Base-by-base conservation (phyloP, 306 rosid species). In the Pyrus communis region DNA sequence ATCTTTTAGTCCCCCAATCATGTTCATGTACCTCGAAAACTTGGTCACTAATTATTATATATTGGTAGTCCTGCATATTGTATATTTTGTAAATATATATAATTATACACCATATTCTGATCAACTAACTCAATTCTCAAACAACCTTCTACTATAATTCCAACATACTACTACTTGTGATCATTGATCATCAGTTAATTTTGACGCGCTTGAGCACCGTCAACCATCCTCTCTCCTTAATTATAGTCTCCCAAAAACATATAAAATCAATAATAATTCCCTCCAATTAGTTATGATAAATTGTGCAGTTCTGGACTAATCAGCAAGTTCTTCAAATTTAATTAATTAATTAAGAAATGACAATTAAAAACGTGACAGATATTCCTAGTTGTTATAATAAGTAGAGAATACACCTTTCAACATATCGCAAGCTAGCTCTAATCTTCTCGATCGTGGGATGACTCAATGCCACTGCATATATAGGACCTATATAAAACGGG, bases 401-500 rank as follows among this genome's bases (percentile, higher is more conserved):
- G 28, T 66, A 1, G 77, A 80, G 49, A 28, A 35, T 27, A 21
- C 66, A 49, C n/a, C 63, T 65, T 54, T 25, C 25, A 22, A 3
- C 1, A 19, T 21, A 0, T 19, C 3, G 9, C 1, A 5, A 55
- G 11, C 15, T 40, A 69, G 12, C 38, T 45, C 25, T 2, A 7
- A n/a, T 69, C 38, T 38, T 42, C 45, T 64, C 60, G 42, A 54
- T 55, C 78, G 25, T 82, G 78, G 74, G 75, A 30, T 67, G 85
- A 65, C 71, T 82, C 25, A 12, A 25, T 22, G 31, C 38, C 52
- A 71, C 42, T 42, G 31, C 15, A 59, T n/a, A 62, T 64, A 15
- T 40, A 40, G 3, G 10, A 9, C 11, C 12, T 40, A 40, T 9
- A 40, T 40, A 40, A 9, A 40, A 40, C 45, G 11, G 45, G 11